Evolutionary conservation across 2,329 filamentous ascomycete species (phyloP).

Genomic region (Fusarium keratoplasticum): DNA sequence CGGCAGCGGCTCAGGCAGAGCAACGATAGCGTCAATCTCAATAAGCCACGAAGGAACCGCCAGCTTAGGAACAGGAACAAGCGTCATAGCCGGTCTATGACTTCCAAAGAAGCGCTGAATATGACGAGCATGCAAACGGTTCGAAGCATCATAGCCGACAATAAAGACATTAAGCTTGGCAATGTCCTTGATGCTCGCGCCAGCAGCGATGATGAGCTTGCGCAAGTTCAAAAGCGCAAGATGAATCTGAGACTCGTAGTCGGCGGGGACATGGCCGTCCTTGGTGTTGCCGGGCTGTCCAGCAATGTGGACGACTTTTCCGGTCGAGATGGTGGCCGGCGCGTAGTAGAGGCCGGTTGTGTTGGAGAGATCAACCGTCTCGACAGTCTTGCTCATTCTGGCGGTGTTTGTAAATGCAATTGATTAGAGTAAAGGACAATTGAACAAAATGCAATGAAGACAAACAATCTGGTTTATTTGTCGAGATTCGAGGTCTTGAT

Average conservation of each 20-base stretch:
- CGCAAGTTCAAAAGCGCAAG: conserved; percentile 53
- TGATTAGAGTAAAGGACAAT: neutral
- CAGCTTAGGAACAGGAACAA: conserved; percentile 56
- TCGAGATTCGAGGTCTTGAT: neutral
- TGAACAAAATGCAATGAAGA: neutral
- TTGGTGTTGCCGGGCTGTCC: conserved; percentile 51
- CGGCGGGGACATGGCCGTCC: conserved; percentile 47
- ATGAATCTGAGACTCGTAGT: conserved; percentile 56
- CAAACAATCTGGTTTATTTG: neutral
- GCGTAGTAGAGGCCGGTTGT: conserved; percentile 23
- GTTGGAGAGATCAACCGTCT: conserved; percentile 32
- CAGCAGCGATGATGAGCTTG: conserved; percentile 50
- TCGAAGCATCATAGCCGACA: conserved; percentile 55
- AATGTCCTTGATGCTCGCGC: conserved; percentile 52
- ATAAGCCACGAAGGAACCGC: conserved; percentile 54
- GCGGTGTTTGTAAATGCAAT: neutral
- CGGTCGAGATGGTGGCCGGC: conserved; percentile 20
- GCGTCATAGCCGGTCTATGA: conserved; percentile 56
- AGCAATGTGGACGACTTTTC: conserved; percentile 45
- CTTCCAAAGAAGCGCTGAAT: conserved; percentile 52
- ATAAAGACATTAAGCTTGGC: conserved; percentile 57
- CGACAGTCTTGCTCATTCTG: conserved; percentile 22
- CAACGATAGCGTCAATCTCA: conserved; percentile 57
- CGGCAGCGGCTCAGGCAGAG: conserved; percentile 17
- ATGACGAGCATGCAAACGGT: conserved; percentile 51